A percentile compares a stretch with the other conserved stretches of the same genome.
These are phyloP conservation scores for Mycena amicta DNA, from an alignment of 768 basidiomycete genomes.

Conservation along the genomic window DNA sequence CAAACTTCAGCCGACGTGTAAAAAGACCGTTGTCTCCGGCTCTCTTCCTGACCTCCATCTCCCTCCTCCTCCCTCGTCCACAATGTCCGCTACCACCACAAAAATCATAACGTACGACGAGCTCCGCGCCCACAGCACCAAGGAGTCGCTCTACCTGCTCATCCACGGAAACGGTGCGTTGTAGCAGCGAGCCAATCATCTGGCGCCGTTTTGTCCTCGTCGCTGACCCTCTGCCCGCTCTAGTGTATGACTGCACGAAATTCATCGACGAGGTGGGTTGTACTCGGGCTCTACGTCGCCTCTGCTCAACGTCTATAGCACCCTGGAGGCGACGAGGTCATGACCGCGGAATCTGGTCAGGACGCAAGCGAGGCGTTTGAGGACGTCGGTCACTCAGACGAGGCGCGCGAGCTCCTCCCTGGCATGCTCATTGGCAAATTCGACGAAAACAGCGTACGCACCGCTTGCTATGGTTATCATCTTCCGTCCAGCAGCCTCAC, in stretches of 20 bases:
- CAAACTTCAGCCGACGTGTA: conserved; percentile 21
- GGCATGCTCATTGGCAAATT: conserved; percentile 83
- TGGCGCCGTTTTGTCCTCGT: conserved; percentile 33
- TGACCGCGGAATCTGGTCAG: conserved; percentile 89
- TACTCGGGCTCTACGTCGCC: background rate
- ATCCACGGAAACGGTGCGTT: conserved; percentile 78
- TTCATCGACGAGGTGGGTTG: conserved; percentile 89
- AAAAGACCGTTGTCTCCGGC: conserved; percentile 22
- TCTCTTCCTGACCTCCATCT: conserved; percentile 30
- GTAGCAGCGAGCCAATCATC: conserved; percentile 41
- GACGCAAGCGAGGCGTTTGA: conserved; percentile 99
- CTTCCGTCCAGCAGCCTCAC: background rate
- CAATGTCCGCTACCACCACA: conserved; percentile 39
- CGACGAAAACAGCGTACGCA: conserved; percentile 65
- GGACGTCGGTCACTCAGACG: conserved; percentile 99
- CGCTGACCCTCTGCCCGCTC: conserved; percentile 27
- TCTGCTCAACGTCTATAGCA: conserved; percentile 53
- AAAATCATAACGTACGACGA: conserved; percentile 72
- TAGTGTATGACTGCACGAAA: conserved; percentile 92
- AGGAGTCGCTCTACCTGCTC: conserved; percentile 80
- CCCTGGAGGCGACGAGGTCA: conserved; percentile 97
- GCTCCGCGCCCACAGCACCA: conserved; percentile 74
- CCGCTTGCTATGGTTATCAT: too few relatives aligned
- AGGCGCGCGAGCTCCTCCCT: conserved; percentile 84
- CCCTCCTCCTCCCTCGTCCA: conserved; percentile 28